phyloP scores from a whole-genome alignment of 768 basidiomycete genomes.

The Trametes elegans region DNA sequence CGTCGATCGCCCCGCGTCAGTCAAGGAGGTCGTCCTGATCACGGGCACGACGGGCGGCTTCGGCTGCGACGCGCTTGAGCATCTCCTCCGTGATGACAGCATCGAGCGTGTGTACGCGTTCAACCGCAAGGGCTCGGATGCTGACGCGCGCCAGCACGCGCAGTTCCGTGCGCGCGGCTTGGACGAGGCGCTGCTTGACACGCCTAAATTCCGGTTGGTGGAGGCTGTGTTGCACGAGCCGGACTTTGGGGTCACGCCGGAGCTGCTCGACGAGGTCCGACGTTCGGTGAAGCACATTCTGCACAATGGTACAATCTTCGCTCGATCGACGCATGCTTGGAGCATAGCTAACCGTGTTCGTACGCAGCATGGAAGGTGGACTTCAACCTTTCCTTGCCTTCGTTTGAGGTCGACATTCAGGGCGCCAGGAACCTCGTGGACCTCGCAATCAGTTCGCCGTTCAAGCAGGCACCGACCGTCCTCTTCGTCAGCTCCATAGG shows the following conservation, averaged over 20 bases:
- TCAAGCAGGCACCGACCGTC: neutral
- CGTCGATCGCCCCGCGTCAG: neutral
- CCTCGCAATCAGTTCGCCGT: conserved; percentile 14
- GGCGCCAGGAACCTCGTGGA: conserved; percentile 21
- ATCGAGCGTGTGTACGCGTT: conserved; percentile 27
- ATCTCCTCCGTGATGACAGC: conserved; percentile 17
- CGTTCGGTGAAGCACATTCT: conserved; percentile 14
- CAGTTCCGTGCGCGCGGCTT: conserved; percentile 33
- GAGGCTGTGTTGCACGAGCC: conserved; percentile 29
- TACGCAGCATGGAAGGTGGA: conserved; percentile 38
- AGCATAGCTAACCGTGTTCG: neutral
- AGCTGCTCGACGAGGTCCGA: conserved; percentile 15
- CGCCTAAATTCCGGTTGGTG: conserved; percentile 34
- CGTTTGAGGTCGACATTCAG: conserved; percentile 37
- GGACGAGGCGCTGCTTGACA: conserved; percentile 27
- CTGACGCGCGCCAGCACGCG: conserved; percentile 27
- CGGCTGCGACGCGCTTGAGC: conserved; percentile 29
- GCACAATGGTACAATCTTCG: conserved; percentile 29
- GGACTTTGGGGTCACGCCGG: conserved; percentile 16
- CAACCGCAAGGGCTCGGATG: conserved; percentile 21
- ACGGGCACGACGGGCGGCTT: conserved; percentile 37
- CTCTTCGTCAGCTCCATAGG: conserved; percentile 16
- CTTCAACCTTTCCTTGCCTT: conserved; percentile 39
- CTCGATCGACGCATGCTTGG: too few species aligned
- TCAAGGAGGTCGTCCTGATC: conserved; percentile 29